Evolutionary conservation across 2,329 filamentous ascomycete genomes (phyloP).

Genomic region (Penicillium olsonii): DNA sequence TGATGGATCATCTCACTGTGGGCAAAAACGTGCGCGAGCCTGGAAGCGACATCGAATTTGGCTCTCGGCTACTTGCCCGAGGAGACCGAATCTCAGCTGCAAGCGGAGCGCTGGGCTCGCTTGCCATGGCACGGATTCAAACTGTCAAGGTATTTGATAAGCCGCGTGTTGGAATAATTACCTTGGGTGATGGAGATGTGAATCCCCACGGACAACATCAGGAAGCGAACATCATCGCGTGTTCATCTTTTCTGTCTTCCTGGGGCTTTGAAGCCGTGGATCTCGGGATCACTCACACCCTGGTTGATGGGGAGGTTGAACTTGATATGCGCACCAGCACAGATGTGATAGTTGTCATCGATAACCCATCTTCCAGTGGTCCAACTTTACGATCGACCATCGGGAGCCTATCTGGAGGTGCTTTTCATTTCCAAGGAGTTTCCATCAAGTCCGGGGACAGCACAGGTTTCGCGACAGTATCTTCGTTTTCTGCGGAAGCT

Average conservation of each 20-base stretch:
- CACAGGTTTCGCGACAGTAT: conserved; percentile 89
- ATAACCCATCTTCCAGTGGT: conserved; percentile 84
- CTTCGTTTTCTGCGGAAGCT: conserved; percentile 50
- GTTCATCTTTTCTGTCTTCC: conserved; percentile 72
- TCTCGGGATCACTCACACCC: conserved; percentile 69
- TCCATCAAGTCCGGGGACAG: conserved; percentile 97
- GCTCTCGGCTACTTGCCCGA: conserved; percentile 68
- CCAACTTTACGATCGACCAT: conserved; percentile 94
- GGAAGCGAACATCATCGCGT: conserved; percentile 84
- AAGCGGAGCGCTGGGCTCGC: conserved; percentile 84
- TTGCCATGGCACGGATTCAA: conserved; percentile 76
- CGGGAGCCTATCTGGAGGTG: conserved; percentile 86
- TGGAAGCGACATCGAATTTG: conserved; percentile 78
- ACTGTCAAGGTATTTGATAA: conserved; percentile 71
- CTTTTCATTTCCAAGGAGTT: conserved; percentile 92
- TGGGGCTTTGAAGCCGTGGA: conserved; percentile 79
- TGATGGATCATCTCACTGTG: conserved; percentile 70
- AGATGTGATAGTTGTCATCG: conserved; percentile 46
- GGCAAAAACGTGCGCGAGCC: conserved; percentile 90
- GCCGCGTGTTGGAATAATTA: conserved; percentile 80
- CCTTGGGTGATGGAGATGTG: conserved; percentile 92
- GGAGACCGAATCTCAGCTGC: conserved; percentile 80
- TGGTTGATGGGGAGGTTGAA: conserved; percentile 69
- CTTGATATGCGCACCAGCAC: conserved; percentile 61
- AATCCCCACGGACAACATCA: conserved; percentile 73